Percentiles rank a stretch among this genome's conserved stretches.
Conservation (phyloP, 169 alveolate species). For the Babesia divergens region DNA sequence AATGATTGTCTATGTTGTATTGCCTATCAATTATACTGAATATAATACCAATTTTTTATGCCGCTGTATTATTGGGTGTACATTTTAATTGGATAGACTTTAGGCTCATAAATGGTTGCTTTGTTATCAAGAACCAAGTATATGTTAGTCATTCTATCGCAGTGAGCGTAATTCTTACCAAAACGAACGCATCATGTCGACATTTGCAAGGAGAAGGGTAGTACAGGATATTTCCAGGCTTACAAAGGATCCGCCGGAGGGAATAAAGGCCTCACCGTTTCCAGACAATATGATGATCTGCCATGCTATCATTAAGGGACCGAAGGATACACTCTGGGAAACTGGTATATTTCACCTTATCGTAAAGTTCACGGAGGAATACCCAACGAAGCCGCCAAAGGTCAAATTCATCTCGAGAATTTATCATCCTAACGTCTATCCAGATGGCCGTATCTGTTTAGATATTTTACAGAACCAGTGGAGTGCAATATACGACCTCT, state of each 20-base stretch:
- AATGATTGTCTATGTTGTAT: too few species aligned
- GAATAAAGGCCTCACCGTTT: conserved; percentile 89
- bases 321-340: conserved; percentile 95
- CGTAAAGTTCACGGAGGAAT: conserved; percentile 87
- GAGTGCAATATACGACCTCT: conserved; percentile 92
- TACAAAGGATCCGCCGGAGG: conserved; percentile 84
- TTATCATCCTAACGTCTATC: conserved; percentile 89
- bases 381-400: conserved; percentile 90
- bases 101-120: too few species aligned
- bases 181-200: conserved; percentile 61
- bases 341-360: conserved; percentile 89
- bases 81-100: too few species aligned
- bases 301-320: conserved; percentile 94
- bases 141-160: too few species aligned
- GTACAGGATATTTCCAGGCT: conserved; percentile 86
- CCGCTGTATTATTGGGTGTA: too few species aligned
- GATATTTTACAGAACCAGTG: conserved; percentile 89
- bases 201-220: conserved; percentile 84
- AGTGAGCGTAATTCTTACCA: too few species aligned
- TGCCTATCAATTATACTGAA: too few species aligned
- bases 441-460: conserved; percentile 88
- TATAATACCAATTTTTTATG: too few species aligned
- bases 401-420: conserved; percentile 82
- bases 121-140: too few species aligned
- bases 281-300: conserved; percentile 89